phyloP scores from a whole-genome alignment of 2,329 filamentous ascomycete genomes.

The Penicillium verrucosum region DNA sequence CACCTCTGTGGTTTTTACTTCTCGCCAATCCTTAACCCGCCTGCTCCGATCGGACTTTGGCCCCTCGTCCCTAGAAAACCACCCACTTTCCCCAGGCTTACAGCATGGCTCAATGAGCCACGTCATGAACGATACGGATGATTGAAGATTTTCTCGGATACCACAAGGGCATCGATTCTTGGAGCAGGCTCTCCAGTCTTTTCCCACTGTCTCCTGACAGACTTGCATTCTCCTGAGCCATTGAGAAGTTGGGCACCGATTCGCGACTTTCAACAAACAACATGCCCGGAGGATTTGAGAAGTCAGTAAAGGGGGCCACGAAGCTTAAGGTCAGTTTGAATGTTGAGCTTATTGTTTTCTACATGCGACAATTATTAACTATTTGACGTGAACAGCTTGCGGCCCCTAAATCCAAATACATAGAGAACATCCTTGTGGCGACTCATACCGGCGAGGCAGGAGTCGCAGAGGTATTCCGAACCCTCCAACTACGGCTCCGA shows the following conservation, averaged over 20 bases:
- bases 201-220: neutral
- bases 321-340: slow-evolving; percentile 77
- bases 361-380: slow-evolving; percentile 10
- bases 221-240: neutral
- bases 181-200: slow-evolving; percentile 20
- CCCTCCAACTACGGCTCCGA: slow-evolving; percentile 79
- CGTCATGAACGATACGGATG: slow-evolving; percentile 24
- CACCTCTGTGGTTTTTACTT: neutral
- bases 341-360: neutral
- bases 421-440: slow-evolving; percentile 94
- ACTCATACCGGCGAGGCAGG: slow-evolving; percentile 93
- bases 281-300: slow-evolving; percentile 73
- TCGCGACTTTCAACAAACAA: neutral
- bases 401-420: slow-evolving; percentile 97
- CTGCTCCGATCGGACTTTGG: slow-evolving; percentile 7
- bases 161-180: slow-evolving; percentile 13
- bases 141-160: slow-evolving; percentile 21
- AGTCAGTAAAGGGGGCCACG: slow-evolving; percentile 97
- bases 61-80: slow-evolving; percentile 2
- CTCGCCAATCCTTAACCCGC: slow-evolving; percentile 3
- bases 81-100: slow-evolving; percentile 12
- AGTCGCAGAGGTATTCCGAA: slow-evolving; percentile 92
- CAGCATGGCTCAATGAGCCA: slow-evolving; percentile 33
- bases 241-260: slow-evolving; percentile 2
- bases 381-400: slow-evolving; percentile 62